Conservation (phyloP, 2,329 filamentous ascomycete genomes). For the Nectriaceae sp. region DNA sequence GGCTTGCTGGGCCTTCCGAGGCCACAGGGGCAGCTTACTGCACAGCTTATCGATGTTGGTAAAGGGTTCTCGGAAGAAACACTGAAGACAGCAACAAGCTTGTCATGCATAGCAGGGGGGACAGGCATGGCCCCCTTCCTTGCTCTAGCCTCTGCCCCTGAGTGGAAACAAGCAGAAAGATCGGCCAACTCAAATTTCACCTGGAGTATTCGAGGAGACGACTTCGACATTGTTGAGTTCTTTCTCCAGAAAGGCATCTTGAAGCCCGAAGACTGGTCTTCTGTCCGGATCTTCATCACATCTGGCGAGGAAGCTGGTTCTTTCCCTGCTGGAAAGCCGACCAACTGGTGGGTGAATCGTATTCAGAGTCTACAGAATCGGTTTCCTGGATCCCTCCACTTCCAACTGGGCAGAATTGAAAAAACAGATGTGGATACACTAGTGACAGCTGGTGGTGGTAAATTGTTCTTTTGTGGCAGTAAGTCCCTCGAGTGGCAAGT, state of each 20-base stretch:
- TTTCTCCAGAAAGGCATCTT: constrained; percentile 12
- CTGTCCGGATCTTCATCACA: constrained; percentile 17
- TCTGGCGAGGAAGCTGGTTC: constrained; percentile 12
- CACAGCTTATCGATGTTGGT: constrained; percentile 12
- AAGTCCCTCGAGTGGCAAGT: constrained; percentile 28
- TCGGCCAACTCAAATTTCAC: neutral
- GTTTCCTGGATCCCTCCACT: constrained; percentile 1
- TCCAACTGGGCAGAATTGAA: constrained; percentile 10
- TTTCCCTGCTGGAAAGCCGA: constrained; percentile 8
- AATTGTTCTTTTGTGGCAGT: constrained; percentile 23
- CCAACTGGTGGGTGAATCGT: constrained; percentile 10
- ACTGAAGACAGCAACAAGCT: neutral
- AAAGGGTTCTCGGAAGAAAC: constrained; percentile 10
- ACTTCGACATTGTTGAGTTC: constrained; percentile 17
- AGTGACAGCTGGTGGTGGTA: neutral
- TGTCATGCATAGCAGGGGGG: constrained; percentile 14
- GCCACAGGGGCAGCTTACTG: constrained; percentile 12
- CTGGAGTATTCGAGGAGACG: constrained; percentile 17
- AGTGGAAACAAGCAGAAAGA: neutral
- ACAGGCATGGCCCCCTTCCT: constrained; percentile 19
- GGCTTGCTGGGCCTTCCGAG: constrained; percentile 20
- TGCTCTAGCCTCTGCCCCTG: constrained; percentile 1
- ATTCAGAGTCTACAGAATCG: neutral
- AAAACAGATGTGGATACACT: constrained; percentile 1
- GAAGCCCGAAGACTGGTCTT: constrained; percentile 1